phyloP scores from a whole-genome alignment of 1,139 yeast species.

The Candida sp. region DNA sequence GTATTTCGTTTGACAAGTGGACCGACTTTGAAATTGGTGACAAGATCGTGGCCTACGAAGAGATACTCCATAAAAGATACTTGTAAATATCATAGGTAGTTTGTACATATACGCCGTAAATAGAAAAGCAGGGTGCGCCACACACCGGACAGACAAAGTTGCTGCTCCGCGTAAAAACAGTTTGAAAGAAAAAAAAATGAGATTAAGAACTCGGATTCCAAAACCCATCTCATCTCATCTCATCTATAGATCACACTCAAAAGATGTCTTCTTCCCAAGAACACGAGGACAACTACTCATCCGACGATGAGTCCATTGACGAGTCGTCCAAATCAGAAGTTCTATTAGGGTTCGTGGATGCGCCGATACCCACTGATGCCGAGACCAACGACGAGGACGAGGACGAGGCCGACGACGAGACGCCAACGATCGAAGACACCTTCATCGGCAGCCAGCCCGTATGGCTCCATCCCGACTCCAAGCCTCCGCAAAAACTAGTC shows the following conservation, averaged over 20 bases:
- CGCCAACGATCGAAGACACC: conserved; percentile 69
- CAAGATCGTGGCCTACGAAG: conserved; percentile 74
- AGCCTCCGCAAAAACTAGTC: conserved; percentile 55
- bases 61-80: conserved; percentile 67
- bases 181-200: conserved; percentile 6
- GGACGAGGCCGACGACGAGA: conserved; percentile 31
- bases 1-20: conserved; percentile 76
- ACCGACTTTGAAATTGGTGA: conserved; percentile 80
- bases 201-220: conserved; percentile 11
- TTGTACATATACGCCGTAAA: background rate
- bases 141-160: background rate
- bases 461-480: conserved; percentile 56
- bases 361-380: conserved; percentile 26
- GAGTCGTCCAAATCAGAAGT: conserved; percentile 30
- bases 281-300: conserved; percentile 42
- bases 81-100: conserved; percentile 37
- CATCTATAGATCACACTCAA: background rate
- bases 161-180: background rate
- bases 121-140: no score
- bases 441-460: conserved; percentile 81
- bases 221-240: conserved; percentile 7
- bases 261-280: conserved; percentile 27
- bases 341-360: conserved; percentile 70
- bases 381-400: no score
- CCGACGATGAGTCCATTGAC: conserved; percentile 40